Evolutionary conservation across 441 rosid species (phyloP), one percentile per base, ranked within the genome.

Genomic region (Gossypium davidsonii): DNA sequence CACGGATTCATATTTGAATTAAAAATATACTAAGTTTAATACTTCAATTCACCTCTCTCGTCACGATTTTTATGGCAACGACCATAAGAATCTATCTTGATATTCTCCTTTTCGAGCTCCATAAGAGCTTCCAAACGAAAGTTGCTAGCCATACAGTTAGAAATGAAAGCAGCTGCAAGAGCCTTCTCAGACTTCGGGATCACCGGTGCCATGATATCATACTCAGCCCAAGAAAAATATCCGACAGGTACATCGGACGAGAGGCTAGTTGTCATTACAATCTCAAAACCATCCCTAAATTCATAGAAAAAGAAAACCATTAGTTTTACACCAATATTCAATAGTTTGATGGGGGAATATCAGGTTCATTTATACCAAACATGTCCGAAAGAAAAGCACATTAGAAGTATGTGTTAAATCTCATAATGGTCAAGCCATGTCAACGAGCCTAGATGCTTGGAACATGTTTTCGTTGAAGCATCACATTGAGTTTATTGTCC

Each of bases 191-290:
- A 85, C 83, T 94, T 94, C 74, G 92, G 87, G 77, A 85, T 82
- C 79, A 88, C 71, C 0, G 94, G 95, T 20, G 98, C 92, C 97
- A 92, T 91, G 61, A 92, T 82, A 83, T 91, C 89, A 82, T 94
- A 94, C 79, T 94, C 93, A 6, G 92, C 91, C 98, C 98, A 94
- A 23, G 98, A 94, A 80, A 92, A 94, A 61, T 94, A 94, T 66
- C 97, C 97, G 73, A 94, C 97, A 39, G 97, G 97, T 71, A 92
- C 94, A 84, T 94, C 97, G 39, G 97, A 94, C 58, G 95, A 94
- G 31, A 92, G 90, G 83, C 97, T 94, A 31, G 98, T 91, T 11
- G 98, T 94, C 98, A 94, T 94, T 76, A 90, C 83, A 69, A 92
- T 44, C 62, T 83, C 69, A 71, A 79, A 89, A 59, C 97, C 97